A percentile compares a stretch with the other conserved stretches of the same genome.
Conservation (phyloP, 2,329 filamentous ascomycete species). For the Hypoxylon sp. region DNA sequence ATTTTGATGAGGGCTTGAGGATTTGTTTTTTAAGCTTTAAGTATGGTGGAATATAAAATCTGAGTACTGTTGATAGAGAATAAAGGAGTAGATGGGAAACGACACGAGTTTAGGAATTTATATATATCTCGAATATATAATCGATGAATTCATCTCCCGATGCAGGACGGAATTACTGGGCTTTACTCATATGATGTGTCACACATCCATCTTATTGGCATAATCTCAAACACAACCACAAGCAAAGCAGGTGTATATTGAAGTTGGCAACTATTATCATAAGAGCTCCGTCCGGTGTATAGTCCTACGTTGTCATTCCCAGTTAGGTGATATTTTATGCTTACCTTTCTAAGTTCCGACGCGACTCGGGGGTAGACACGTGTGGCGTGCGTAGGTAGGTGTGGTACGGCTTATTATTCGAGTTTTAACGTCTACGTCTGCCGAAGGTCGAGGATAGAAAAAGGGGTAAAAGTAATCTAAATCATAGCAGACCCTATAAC, state of each 20-base stretch:
- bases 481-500: not conserved
- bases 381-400: not conserved
- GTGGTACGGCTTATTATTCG: not conserved
- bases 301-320: not conserved
- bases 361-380: constrained; percentile 7
- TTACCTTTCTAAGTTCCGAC: constrained; percentile 12
- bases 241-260: not conserved
- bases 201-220: not conserved
- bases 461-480: not conserved
- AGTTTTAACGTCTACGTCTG: not conserved
- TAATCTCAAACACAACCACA: not conserved
- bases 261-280: not conserved
- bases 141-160: not conserved
- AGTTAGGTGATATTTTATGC: not conserved
- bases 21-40: not conserved
- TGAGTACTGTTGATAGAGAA: not conserved
- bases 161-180: not conserved
- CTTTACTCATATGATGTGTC: not conserved
- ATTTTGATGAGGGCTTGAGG: constrained; percentile 12
- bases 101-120: not conserved
- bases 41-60: not conserved
- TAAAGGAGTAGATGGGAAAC: not conserved
- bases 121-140: not conserved
- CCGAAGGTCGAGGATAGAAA: not conserved
- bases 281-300: constrained; percentile 1